Evolutionary conservation across 345 rosid genomes (phyloP).

Genomic region (Gynandropsis gynandra): DNA sequence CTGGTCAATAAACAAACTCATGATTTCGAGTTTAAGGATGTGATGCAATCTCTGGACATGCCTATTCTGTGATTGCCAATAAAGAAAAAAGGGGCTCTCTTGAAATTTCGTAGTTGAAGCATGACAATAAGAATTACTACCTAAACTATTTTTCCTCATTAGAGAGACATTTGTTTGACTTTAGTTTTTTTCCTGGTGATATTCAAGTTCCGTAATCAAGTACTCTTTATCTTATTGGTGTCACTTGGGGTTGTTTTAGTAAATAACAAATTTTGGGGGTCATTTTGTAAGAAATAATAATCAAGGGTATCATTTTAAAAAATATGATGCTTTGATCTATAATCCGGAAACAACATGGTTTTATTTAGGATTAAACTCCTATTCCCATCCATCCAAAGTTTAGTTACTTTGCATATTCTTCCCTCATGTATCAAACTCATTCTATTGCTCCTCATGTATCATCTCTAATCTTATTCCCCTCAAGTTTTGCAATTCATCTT

Average conservation of each 20-base stretch:
- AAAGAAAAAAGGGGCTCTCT: slow-evolving; percentile 1
- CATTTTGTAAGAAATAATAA: background rate
- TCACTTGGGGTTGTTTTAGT: no score
- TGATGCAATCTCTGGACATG: slow-evolving; percentile 69
- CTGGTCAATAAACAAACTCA: slow-evolving; percentile 70
- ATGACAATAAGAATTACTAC: slow-evolving; percentile 14
- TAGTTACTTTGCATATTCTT: no score
- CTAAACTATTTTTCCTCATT: background rate
- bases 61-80: slow-evolving; percentile 41
- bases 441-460: no score
- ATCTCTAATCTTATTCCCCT: no score
- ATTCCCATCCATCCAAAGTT: slow-evolving; percentile 19
- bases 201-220: background rate
- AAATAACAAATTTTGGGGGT: slow-evolving; percentile 14
- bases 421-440: no score
- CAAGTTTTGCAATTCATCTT: no score
- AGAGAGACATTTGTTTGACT: background rate
- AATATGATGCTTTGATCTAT: background rate
- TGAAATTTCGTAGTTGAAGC: slow-evolving; percentile 7
- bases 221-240: no score
- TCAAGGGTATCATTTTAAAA: background rate
- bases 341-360: slow-evolving; percentile 10
- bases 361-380: background rate
- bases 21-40: slow-evolving; percentile 88
- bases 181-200: background rate